Base-by-base conservation (phyloP, 2,329 filamentous ascomycete genomes). In the Acephala macrosclerotiorum region DNA sequence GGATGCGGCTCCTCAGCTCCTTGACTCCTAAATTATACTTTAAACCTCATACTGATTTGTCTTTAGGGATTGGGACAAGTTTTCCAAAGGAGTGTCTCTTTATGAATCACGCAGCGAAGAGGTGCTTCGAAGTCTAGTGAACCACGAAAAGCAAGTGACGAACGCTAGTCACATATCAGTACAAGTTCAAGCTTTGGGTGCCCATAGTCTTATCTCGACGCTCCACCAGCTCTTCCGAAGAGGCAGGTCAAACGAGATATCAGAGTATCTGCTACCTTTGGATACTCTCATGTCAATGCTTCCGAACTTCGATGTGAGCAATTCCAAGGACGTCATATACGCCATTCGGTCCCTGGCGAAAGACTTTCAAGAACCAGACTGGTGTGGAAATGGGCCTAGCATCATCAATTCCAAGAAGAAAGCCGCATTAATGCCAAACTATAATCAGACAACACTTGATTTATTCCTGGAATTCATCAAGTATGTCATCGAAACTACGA, bases 361-460 rank as follows among this genome's bases (percentile, higher is more conserved):
- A 51, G 47, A 51, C 20, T 51, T 51, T 18, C 20, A 51, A 16
- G 20, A 51, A 29, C 47, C 20, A 51, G 47, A 51, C 9, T 51
- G 47, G 20, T 29, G 47, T 9, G 22, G 22, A 14, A 8, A 51
- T 14, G 22, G 47, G 22, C 22, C 47, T 2, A 51, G 47, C 47
- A 51, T 29, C 20, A 9, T 51, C 25, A 22, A 51, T 47, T 14
- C 42, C 16, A n/a, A n/a, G 11, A 29, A 18, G 9, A 25, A 25
- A 26, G 25, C 12, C 11, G 47, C 22, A 2, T 22, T 51, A 8
- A 29, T 29, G 47, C 20, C 45, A 2, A 51, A 51, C 25, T 51
- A 51, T 22, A 51, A 51, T 22, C 20, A 51, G 16, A 26, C 47
- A 9, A 51, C 20, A n/a, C 42, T 45, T 45, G 42, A 14, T n/a